Evolutionary conservation across 352 stramenopile genomes (phyloP).

Genomic region (Phytophthora uliginosa): DNA sequence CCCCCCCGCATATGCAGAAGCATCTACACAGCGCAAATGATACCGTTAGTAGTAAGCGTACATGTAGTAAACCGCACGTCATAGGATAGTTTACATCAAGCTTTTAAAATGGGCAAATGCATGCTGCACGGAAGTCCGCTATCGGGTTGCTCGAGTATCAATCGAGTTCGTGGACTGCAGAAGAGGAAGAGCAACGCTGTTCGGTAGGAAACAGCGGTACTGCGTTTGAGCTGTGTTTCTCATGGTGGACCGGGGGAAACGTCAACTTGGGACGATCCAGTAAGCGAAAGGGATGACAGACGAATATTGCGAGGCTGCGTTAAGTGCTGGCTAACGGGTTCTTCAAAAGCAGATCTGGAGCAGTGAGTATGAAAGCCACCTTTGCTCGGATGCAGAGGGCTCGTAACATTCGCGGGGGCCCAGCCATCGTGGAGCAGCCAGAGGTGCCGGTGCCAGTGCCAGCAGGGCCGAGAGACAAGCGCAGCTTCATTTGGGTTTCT

Average conservation of each 20-base stretch:
- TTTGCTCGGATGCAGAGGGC: conserved; percentile 29
- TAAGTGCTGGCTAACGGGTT: neutral
- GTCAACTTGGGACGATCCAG: conserved; percentile 4
- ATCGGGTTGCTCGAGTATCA: too few species aligned
- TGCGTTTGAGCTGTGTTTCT: neutral
- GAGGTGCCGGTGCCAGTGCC: conserved; percentile 32
- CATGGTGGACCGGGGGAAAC: neutral
- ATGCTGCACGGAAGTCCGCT: too few species aligned
- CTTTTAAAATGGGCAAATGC: too few species aligned
- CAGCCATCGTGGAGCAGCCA: conserved; percentile 28
- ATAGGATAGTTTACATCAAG: too few species aligned
- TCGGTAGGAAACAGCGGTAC: too few species aligned
- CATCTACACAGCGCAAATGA: too few species aligned
- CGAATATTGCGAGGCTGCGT: conserved; percentile 10
- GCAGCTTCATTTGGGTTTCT: conserved; percentile 35
- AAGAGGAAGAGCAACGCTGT: too few species aligned
- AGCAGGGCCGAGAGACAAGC: conserved; percentile 21
- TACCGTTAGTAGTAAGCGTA: too few species aligned
- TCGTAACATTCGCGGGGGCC: conserved; percentile 7
- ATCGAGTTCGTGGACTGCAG: too few species aligned
- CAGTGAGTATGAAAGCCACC: conserved; percentile 22
- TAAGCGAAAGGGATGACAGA: neutral
- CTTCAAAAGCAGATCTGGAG: neutral
- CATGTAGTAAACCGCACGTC: too few species aligned
- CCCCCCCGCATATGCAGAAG: too few species aligned